These are phyloP conservation scores for Musa schizocarpa DNA, from an alignment of 176 grass and related monocot genomes.

Conservation along the genomic window DNA sequence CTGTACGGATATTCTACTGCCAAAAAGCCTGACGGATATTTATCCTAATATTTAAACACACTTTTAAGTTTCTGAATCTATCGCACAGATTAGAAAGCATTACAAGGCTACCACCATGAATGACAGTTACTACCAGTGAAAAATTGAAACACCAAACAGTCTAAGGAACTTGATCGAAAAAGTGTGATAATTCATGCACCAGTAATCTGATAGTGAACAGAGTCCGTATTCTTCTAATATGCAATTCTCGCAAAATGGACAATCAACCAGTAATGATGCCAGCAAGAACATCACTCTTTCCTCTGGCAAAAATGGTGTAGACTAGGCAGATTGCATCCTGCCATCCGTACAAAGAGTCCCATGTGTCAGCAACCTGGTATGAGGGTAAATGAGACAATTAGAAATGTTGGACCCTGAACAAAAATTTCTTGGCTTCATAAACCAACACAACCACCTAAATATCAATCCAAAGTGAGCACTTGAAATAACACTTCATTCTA, in stretches of 20 bases:
- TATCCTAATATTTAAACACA: neutral
- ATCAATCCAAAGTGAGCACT: neutral
- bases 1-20: neutral
- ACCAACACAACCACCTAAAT: neutral
- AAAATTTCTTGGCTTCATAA: neutral
- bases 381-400: neutral
- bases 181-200: neutral
- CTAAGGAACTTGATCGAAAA: too few relatives aligned
- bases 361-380: conserved; percentile 77
- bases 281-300: conserved; percentile 79
- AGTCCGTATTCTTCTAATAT: neutral
- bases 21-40: neutral
- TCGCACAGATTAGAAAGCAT: neutral
- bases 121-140: neutral
- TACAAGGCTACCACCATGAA: too few relatives aligned
- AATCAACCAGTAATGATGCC: conserved; percentile 85
- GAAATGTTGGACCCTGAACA: neutral
- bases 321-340: conserved; percentile 80
- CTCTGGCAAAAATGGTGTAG: conserved; percentile 92
- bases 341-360: conserved; percentile 84
- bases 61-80: neutral
- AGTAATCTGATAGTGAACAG: neutral
- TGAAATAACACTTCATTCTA: neutral
- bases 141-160: neutral
- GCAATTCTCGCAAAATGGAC: neutral